Base-by-base conservation (phyloP, 2,329 filamentous ascomycete species). In the Dryadomyces quercus-mongolicae region DNA sequence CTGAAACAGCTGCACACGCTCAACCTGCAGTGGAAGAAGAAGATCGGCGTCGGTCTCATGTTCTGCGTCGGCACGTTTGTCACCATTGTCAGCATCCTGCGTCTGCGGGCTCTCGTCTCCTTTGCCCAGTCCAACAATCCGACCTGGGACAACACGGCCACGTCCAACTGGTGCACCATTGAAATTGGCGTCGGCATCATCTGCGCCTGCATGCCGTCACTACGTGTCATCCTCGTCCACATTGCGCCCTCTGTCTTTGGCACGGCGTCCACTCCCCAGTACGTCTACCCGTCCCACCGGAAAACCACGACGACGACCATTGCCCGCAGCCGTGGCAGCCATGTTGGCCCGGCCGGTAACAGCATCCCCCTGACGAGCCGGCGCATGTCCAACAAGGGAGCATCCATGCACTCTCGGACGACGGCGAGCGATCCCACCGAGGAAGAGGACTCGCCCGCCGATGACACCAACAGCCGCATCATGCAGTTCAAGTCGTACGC, bases 1-100 rank as follows among this genome's bases (percentile, higher is more conserved):
- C 64, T 76, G 13, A 67, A 67, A 3, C 69, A 73, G 53, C 58
- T 77, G 2, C 54, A 63, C 20, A 49, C 60, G 0, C 63, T 76
- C n/a, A 65, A 69, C 9, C 57, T 76, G 48, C 68, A 69, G 53
- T 70, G 67, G 63, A 71, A 71, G 62, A 74, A 74, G 63, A 76
- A 74, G 63, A n/a, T 72, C 10, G 67, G 70, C 53, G 68, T 74
- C 2, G 62, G 61, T 13, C 54, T 74, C 49, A 75, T 76, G 71
- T 75, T 76, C 57, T 66, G 64, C n/a, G 68, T 75, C 5, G 73
- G 74, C 5, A 62, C 64, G 1, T 68, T 69, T 21, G 66, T 69
- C 52, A 69, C 66, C 8, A 43, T 69, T 18, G 64, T 69, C 45
- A 65, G 62, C 48, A 60, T 66, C 49, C 55, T 68, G 10, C 65